Conservation (phyloP, 2,329 filamentous ascomycete genomes). For the Bipolaris cookei region DNA sequence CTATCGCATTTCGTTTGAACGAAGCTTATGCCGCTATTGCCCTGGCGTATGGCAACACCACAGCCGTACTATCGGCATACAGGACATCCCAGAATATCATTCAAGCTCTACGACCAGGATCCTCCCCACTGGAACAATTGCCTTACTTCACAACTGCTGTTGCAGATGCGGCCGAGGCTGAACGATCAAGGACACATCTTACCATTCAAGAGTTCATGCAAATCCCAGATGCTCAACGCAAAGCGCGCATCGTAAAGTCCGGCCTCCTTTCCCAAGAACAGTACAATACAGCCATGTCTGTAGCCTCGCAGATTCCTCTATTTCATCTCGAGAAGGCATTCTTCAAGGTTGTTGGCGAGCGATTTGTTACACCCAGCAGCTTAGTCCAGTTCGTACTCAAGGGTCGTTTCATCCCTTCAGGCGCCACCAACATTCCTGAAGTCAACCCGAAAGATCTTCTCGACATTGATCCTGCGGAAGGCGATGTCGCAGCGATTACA, state of each 20-base stretch:
- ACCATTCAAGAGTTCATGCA: conserved; percentile 89
- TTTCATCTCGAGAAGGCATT: conserved; percentile 90
- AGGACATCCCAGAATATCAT: conserved; percentile 83
- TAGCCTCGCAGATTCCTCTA: conserved; percentile 83
- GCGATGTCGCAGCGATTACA: conserved; percentile 83
- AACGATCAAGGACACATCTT: conserved; percentile 67
- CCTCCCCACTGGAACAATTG: conserved; percentile 88
- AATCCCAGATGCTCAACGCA: conserved; percentile 75
- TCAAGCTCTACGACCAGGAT: conserved; percentile 82
- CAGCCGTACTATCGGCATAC: conserved; percentile 82
- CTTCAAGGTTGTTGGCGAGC: conserved; percentile 98
- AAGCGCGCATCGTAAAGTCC: conserved; percentile 71
- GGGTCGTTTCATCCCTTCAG: conserved; percentile 89
- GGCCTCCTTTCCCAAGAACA: conserved; percentile 75
- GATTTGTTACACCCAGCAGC: conserved; percentile 87
- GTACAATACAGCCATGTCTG: conserved; percentile 74
- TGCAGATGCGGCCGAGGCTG: conserved; percentile 71
- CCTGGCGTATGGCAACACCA: conserved; percentile 83
- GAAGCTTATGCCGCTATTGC: conserved; percentile 86
- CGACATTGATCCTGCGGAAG: conserved; percentile 90
- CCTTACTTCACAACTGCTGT: conserved; percentile 77
- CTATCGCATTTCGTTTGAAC: conserved; percentile 82
- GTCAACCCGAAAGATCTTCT: conserved; percentile 81
- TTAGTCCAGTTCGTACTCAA: conserved; percentile 95
- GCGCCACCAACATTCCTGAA: conserved; percentile 73